These are phyloP conservation scores for Macrophomina pseudophaseolina DNA, from an alignment of 2,329 filamentous ascomycete species.

Conservation along the genomic window DNA sequence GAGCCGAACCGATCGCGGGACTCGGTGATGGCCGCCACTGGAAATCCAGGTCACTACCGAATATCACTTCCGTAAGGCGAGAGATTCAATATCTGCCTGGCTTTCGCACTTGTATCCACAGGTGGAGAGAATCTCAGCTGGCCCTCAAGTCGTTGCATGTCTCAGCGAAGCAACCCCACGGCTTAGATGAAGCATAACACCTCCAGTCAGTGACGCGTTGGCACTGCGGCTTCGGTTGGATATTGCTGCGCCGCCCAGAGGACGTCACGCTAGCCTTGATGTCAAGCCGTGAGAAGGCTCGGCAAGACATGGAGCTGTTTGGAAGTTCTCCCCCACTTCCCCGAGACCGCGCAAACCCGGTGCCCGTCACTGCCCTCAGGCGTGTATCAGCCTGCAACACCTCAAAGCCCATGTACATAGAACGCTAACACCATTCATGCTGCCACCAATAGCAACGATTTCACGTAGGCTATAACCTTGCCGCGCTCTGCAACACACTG, in stretches of 20 bases:
- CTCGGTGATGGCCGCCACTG: not conserved
- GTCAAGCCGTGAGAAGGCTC: not conserved
- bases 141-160: not conserved
- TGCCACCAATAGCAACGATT: not conserved
- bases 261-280: not conserved
- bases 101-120: too few species aligned
- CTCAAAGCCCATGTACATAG: slow-evolving; percentile 7
- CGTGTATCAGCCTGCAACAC: slow-evolving; percentile 24
- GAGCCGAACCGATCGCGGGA: not conserved
- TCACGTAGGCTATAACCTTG: not conserved
- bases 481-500: not conserved
- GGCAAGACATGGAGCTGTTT: not conserved
- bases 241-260: not conserved
- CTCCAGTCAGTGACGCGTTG: not conserved
- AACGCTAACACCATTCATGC: not conserved
- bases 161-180: not conserved
- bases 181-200: too few species aligned
- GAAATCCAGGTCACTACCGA: not conserved
- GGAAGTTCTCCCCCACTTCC: not conserved
- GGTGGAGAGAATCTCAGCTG: not conserved
- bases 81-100: too few species aligned
- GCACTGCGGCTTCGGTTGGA: not conserved
- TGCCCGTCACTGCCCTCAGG: slow-evolving; percentile 2
- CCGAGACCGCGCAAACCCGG: slow-evolving; percentile 1
- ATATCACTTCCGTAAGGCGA: not conserved